Base-by-base conservation (phyloP, 495 filamentous ascomycete genomes). In the Poronia punctata region DNA sequence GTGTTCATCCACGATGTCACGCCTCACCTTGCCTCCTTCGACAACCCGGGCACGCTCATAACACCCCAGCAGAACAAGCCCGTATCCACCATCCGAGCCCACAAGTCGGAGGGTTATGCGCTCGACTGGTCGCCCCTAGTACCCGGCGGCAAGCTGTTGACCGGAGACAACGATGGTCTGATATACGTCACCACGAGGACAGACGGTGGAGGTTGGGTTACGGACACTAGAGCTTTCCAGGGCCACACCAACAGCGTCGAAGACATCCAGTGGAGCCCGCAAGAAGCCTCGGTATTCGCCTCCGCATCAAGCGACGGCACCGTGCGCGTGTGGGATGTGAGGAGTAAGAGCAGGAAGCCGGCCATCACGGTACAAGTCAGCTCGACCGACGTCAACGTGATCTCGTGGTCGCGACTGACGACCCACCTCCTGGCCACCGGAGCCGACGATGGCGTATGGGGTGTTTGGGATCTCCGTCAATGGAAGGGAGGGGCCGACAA, bases 221-320 rank as follows among this genome's bases (percentile, higher is more conserved):
- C 86, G 5, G 86, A 90, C 52, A 82, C 72, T 0, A 72, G 82
- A 18, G 76, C 88, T 4, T 90, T 89, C 61, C 78, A 73, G 9
- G 88, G 87, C 18, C 92, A 97, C 67, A 72, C 72, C 3, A 80
- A 81, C 30, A 88, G 84, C 27, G 79, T 98, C 14, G 92, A 98
- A 65, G 92, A 98, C 55, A 67, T 98, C 22, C 92, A 96, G 56
- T 98, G 92, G 92, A 89, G 83, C 16, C 92, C 92, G 0, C 83
- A 79, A 34, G 92, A 98, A 66, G 75, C 74, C 33, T 86, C 86
- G 45, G 90, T 97, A 9, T 96, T 97, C 53, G 85, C 89, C 0
- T 94, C 88, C 4, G 89, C 86, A 7, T 88, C 88, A 26, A 87
- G 81, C 54, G 92, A 98, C 60, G 90, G 92, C 31, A 93, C 86